phyloP scores from a whole-genome alignment of 2,329 filamentous ascomycete species.

The Sphaerulina populicola region DNA sequence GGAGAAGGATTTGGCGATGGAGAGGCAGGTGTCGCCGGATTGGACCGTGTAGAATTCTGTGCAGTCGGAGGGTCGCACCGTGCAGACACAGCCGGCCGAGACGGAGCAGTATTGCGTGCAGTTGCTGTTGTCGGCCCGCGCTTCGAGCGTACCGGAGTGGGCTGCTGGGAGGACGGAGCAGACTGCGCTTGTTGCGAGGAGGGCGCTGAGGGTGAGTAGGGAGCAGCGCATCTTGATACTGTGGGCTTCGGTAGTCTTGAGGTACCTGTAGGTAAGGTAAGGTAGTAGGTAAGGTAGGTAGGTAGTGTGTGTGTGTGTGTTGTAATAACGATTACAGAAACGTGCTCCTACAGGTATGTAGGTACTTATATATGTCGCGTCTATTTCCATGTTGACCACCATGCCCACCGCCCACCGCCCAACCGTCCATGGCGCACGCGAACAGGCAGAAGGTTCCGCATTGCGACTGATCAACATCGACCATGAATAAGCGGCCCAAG shows the following conservation, averaged over 20 bases:
- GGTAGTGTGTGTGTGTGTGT: too few relatives aligned
- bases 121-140: constrained; percentile 13
- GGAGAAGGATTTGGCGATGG: constrained; percentile 27
- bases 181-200: constrained; percentile 15
- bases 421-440: constrained; percentile 3
- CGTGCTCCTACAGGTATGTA: neutral
- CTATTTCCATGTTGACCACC: constrained; percentile 1
- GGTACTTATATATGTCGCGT: too few relatives aligned
- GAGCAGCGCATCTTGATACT: constrained; percentile 15
- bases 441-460: constrained; percentile 1
- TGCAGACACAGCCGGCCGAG: constrained; percentile 20
- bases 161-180: constrained; percentile 17
- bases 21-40: constrained; percentile 29
- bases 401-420: too few relatives aligned
- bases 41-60: constrained; percentile 26
- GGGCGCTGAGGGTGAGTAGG: constrained; percentile 16
- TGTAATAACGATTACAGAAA: neutral
- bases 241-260: neutral
- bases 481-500: too few relatives aligned
- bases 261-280: too few relatives aligned
- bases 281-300: too few relatives aligned
- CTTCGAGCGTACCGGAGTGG: constrained; percentile 10
- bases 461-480: constrained; percentile 13
- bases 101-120: constrained; percentile 21
- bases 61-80: constrained; percentile 21